Base-by-base conservation (phyloP, 345 rosid species). In the Heritiera fomes region DNA sequence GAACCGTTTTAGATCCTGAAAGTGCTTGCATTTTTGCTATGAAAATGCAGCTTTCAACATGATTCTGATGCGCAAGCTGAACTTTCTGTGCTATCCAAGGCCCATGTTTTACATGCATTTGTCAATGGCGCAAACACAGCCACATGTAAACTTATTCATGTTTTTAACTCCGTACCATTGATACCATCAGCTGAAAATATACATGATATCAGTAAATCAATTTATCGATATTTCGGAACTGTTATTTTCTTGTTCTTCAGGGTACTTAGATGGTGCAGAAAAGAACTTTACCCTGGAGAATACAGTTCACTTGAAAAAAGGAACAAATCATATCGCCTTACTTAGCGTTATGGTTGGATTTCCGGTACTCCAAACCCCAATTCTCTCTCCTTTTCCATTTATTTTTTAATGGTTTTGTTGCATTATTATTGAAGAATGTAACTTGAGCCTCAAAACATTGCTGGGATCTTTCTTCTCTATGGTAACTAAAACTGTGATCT, bases 291-390 rank as follows among this genome's bases (percentile, higher is more conserved):
- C 32, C 45, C 79, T 91, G 30, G 84, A 83, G 73, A 82, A 72
- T 55, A 77, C 81, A 7, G 14, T 90, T 49, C 71, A 87, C 73
- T 78, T 92, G 84, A 79, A 38, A 7, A 76, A 74, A 71, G 97
- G 94, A 80, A 82, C 85, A 79, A 94, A 91, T 84, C 66, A 84
- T 67, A 73, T 94, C 72, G 83, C 97, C 76, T 83, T 94, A 69
- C 91, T 94, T 15, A 94, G 98, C 40, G 97, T 86, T 41, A 90
- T 88, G 91, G 89, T 90, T 59, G 97, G 97, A 71, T 82, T 91
- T 80, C 98, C 94, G 91, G 97, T 92, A 89, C 41, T 53, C 3
- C 38, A 52, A 8, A 53, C 38, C 62, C 30, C 50, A 77, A 7
- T 40, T 73, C 76, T 12, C 30, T 32, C n/a, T 52, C 49, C 9